Evolutionary conservation across 2,329 filamentous ascomycete species (phyloP).

Genomic region (Pseudogymnoascus sp.): DNA sequence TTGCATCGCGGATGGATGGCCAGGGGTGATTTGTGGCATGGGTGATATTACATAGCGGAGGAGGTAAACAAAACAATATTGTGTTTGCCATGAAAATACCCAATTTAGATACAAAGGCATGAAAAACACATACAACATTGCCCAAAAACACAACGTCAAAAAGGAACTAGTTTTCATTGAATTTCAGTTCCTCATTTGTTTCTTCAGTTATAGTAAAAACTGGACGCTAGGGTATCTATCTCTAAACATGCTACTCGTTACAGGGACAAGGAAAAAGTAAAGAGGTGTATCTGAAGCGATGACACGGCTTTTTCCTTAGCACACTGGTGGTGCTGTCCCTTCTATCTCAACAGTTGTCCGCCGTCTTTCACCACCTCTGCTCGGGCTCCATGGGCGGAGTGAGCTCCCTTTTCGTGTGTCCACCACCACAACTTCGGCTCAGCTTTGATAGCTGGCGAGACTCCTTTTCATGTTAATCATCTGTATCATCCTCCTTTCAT

Average conservation of each 20-base stretch:
- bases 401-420: neutral
- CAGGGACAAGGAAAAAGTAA: neutral
- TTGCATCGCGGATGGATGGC: neutral
- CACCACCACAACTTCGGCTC: neutral
- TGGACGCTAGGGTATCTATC: neutral
- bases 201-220: neutral
- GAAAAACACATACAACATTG: neutral
- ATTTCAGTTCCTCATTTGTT: neutral
- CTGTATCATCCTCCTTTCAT: neutral
- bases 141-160: neutral
- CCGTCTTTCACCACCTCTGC: neutral
- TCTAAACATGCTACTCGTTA: neutral
- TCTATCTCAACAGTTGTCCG: neutral
- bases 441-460: neutral
- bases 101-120: neutral
- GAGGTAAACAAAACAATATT: neutral
- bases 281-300: constrained; percentile 1
- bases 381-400: neutral
- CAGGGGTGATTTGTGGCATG: neutral
- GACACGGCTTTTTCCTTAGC: neutral
- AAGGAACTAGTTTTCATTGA: neutral
- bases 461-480: neutral
- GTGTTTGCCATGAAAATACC: neutral
- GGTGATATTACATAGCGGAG: neutral
- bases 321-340: neutral